Conservation (phyloP, 345 rosid species). For the Citropsis articulata region DNA sequence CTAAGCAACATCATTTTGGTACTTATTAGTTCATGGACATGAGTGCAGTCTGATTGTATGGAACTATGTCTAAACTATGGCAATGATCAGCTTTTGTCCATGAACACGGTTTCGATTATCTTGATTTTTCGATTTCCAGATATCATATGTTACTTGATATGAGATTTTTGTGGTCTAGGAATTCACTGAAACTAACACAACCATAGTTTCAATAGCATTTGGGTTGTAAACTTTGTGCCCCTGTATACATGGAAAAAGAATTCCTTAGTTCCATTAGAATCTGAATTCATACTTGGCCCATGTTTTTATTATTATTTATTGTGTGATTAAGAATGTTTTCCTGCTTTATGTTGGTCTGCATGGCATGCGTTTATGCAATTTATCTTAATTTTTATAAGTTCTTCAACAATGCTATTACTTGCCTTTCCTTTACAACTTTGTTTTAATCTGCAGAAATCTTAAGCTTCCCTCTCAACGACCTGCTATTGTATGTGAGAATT, state of each 20-base stretch:
- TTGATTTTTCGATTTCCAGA: not conserved
- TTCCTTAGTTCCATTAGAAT: not conserved
- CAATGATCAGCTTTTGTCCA: not conserved
- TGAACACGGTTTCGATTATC: not conserved
- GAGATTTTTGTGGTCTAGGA: not conserved
- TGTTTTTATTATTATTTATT: not conserved
- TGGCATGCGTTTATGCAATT: not conserved
- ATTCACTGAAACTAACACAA: not conserved
- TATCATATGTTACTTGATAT: not conserved
- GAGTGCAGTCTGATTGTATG: not conserved
- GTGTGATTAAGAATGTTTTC: not conserved
- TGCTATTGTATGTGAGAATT: constrained; percentile 81
- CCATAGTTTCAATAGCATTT: not conserved
- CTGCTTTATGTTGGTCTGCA: constrained; percentile 3
- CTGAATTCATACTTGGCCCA: not conserved
- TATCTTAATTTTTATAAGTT: not conserved
- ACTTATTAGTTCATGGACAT: not conserved
- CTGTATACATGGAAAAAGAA: not conserved
- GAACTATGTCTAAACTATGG: not conserved
- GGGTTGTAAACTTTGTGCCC: not conserved
- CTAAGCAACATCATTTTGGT: not conserved
- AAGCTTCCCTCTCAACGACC: constrained; percentile 85
- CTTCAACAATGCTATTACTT: constrained; percentile 1
- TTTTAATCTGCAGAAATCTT: constrained; percentile 50
- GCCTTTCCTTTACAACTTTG: not conserved